A percentile compares a stretch with the other conserved stretches of the same genome.
These are phyloP conservation scores for Mycena indigotica DNA, from an alignment of 768 basidiomycete genomes.

Conservation along the genomic window DNA sequence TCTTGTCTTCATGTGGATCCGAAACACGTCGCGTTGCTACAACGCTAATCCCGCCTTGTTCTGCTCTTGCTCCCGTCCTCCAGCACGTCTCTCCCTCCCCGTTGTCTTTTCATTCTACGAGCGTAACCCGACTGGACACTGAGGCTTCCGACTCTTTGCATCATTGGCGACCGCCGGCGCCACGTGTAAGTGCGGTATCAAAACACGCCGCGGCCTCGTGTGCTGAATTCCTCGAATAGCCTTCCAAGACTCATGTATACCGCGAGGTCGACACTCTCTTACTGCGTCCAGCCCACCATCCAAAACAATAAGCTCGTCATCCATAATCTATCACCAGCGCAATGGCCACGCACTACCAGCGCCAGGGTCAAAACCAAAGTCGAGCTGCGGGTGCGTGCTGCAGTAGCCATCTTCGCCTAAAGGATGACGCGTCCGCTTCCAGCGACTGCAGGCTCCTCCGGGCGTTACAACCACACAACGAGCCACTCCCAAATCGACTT, in stretches of 20 bases:
- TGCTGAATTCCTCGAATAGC: constrained; percentile 17
- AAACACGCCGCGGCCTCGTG: constrained; percentile 22
- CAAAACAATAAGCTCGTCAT: constrained; percentile 10
- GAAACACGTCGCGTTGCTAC: not conserved
- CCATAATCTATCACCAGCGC: not conserved
- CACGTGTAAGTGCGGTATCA: constrained; percentile 16
- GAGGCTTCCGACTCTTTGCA: too few relatives aligned
- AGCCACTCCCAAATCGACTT: constrained; percentile 42
- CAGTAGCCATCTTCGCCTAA: not conserved
- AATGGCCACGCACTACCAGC: not conserved
- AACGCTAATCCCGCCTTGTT: not conserved
- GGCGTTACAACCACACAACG: constrained; percentile 39
- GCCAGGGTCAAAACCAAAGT: not conserved
- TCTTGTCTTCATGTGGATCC: too few relatives aligned
- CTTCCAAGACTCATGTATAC: constrained; percentile 15
- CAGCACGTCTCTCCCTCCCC: not conserved
- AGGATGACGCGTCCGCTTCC: not conserved
- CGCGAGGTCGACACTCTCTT: constrained; percentile 2
- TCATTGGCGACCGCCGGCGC: not conserved
- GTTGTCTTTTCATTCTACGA: not conserved
- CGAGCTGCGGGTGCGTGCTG: not conserved
- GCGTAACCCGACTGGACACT: not conserved
- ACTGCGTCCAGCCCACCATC: not conserved
- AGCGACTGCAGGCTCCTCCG: not conserved
- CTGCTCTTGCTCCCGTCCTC: not conserved